These are phyloP conservation scores for Collariella sp. DNA, from an alignment of 495 filamentous ascomycete species.

Conservation along the genomic window DNA sequence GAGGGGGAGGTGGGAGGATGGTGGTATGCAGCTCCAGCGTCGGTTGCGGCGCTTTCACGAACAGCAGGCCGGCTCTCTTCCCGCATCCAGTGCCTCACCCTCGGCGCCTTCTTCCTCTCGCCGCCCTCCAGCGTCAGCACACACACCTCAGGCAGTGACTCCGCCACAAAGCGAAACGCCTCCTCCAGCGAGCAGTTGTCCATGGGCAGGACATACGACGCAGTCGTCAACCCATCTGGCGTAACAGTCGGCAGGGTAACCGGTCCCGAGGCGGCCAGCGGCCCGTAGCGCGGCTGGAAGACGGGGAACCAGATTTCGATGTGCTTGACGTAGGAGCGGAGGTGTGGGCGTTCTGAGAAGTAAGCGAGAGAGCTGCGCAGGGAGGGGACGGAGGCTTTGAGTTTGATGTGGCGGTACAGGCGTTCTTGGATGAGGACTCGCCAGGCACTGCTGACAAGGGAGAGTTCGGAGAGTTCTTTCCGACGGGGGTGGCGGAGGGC, in stretches of 20 bases:
- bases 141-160: constrained; percentile 49
- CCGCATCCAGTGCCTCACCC: constrained; percentile 49
- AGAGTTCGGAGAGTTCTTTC: constrained; percentile 54
- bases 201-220: constrained; percentile 45
- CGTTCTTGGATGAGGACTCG: constrained; percentile 57
- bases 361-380: constrained; percentile 47
- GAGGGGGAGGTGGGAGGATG: too few relatives aligned
- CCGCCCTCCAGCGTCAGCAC: constrained; percentile 67
- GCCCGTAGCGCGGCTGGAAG: constrained; percentile 47
- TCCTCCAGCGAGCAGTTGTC: constrained; percentile 62
- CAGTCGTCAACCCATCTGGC: constrained; percentile 41
- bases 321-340: constrained; percentile 56
- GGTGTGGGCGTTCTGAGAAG: constrained; percentile 50
- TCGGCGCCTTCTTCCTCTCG: constrained; percentile 61
- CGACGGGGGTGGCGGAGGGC: constrained; percentile 58
- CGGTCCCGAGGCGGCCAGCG: constrained; percentile 32
- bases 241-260: constrained; percentile 40
- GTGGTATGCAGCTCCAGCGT: too few relatives aligned
- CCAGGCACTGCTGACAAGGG: constrained; percentile 55
- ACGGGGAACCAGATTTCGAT: constrained; percentile 69
- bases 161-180: constrained; percentile 51
- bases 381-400: constrained; percentile 57
- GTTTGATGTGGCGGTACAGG: constrained; percentile 63
- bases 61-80: too few relatives aligned
- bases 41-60: too few relatives aligned